Conservation (phyloP, 805 yeast species). For the Grigorovia transvaalensis region DNA sequence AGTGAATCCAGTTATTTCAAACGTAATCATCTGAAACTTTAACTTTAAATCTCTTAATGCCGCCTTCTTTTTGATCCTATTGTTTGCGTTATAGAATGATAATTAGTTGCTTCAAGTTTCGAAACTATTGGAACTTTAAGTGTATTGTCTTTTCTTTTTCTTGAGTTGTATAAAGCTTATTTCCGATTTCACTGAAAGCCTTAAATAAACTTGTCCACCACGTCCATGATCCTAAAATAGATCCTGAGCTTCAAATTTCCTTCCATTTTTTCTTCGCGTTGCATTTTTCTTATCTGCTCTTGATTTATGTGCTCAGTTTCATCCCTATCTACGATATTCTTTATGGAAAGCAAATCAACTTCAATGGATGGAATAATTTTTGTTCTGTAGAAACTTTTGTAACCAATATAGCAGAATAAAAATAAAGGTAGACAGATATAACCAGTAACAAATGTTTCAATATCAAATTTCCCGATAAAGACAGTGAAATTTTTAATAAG, state of each 20-base stretch:
- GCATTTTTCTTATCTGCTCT: background rate
- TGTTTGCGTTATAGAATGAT: too few species aligned
- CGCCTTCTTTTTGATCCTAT: too few species aligned
- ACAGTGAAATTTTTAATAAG: constrained; percentile 63
- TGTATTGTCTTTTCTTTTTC: too few species aligned
- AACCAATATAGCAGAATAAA: constrained; percentile 43
- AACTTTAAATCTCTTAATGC: too few species aligned
- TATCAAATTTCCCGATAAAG: constrained; percentile 49
- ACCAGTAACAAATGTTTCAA: constrained; percentile 62
- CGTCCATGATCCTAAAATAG: background rate
- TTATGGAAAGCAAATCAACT: constrained; percentile 35
- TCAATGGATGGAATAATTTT: constrained; percentile 40
- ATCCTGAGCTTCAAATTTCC: background rate
- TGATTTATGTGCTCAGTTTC: constrained; percentile 6
- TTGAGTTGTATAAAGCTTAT: too few species aligned
- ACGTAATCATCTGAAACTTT: too few species aligned
- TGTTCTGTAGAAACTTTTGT: constrained; percentile 43
- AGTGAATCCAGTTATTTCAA: too few species aligned
- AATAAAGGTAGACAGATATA: constrained; percentile 57
- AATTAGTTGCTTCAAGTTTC: too few species aligned
- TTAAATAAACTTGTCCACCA: background rate
- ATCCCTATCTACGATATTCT: constrained; percentile 18
- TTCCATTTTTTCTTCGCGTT: background rate
- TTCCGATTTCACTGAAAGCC: background rate
- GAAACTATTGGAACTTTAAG: too few species aligned